These are phyloP conservation scores for Corymbia maculata DNA, from an alignment of 345 rosid genomes.

Conservation along the genomic window DNA sequence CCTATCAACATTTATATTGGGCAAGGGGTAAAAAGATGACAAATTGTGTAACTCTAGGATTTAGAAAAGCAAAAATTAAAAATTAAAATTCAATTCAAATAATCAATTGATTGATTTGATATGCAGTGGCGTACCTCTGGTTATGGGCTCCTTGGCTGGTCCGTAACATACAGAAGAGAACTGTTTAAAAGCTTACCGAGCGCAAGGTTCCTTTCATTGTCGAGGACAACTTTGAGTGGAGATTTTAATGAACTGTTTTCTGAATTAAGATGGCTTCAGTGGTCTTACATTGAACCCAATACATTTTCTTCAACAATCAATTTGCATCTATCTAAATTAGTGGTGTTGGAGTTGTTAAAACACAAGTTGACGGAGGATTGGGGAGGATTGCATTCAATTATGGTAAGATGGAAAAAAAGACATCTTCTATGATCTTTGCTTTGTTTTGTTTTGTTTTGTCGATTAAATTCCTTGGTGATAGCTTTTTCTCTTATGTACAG, in stretches of 20 bases:
- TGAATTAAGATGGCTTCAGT: background rate
- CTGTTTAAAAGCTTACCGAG: background rate
- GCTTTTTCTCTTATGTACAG: background rate
- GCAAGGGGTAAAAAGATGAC: background rate
- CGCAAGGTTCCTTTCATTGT: background rate
- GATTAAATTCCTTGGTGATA: background rate
- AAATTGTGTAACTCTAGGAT: background rate
- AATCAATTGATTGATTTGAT: background rate
- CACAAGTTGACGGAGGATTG: fast-evolving
- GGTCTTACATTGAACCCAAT: background rate
- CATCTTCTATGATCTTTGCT: background rate
- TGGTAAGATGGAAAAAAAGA: background rate
- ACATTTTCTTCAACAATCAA: fast-evolving
- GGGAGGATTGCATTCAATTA: background rate
- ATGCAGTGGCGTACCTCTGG: fast-evolving
- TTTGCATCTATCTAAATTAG: background rate
- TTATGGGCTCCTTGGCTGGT: background rate
- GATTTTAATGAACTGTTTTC: background rate
- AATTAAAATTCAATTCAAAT: too few relatives aligned
- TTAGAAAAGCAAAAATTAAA: background rate
- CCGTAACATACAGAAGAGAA: background rate
- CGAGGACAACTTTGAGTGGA: fast-evolving
- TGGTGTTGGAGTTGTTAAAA: background rate
- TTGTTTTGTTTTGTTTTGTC: background rate
- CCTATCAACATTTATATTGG: background rate